A percentile compares a stretch with the other conserved stretches of the same genome.
phyloP scores from a whole-genome alignment of 2,329 filamentous ascomycete species.

The Fusarium miscanthi region DNA sequence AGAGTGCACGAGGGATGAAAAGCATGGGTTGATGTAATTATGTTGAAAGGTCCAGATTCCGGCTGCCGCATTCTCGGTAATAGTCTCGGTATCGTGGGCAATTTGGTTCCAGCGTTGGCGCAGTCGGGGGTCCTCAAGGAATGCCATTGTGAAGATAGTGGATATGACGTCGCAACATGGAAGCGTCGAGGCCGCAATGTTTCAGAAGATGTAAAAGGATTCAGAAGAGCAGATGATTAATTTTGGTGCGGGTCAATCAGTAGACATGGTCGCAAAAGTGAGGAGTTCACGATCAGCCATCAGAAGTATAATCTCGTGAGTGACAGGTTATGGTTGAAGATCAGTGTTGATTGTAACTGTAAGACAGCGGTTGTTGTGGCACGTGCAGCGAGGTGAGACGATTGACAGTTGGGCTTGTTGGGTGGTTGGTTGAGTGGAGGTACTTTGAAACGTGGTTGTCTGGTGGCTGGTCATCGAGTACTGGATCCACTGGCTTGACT shows the following conservation, averaged over 20 bases:
- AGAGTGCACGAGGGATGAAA: slow-evolving; percentile 73
- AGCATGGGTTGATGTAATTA: slow-evolving; percentile 84
- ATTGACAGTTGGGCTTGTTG: slow-evolving; percentile 38
- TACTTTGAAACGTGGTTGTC: slow-evolving; percentile 30
- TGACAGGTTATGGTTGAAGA: slow-evolving; percentile 30
- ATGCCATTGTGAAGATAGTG: slow-evolving; percentile 60
- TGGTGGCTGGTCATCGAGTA: slow-evolving; percentile 23
- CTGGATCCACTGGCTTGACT: slow-evolving; percentile 27
- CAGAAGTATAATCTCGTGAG: slow-evolving; percentile 25
- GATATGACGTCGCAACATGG: slow-evolving; percentile 46
- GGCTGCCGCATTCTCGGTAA: slow-evolving; percentile 91
- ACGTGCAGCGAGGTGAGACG: slow-evolving; percentile 44
- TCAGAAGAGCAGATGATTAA: not conserved
- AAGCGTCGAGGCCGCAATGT: slow-evolving; percentile 15
- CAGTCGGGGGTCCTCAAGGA: slow-evolving; percentile 84
- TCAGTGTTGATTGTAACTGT: slow-evolving; percentile 31
- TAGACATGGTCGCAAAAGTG: slow-evolving; percentile 32
- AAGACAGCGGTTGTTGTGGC: slow-evolving; percentile 37
- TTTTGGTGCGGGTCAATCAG: slow-evolving; percentile 7
- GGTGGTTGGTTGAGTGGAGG: slow-evolving; percentile 40
- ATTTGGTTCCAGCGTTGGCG: slow-evolving; percentile 95
- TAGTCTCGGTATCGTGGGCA: slow-evolving; percentile 87
- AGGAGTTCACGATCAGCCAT: slow-evolving; percentile 18
- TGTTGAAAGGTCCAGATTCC: slow-evolving; percentile 91
- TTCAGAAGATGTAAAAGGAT: not conserved